phyloP scores from a whole-genome alignment of 768 basidiomycete genomes.

The Tubosaeta brunneosetosa region DNA sequence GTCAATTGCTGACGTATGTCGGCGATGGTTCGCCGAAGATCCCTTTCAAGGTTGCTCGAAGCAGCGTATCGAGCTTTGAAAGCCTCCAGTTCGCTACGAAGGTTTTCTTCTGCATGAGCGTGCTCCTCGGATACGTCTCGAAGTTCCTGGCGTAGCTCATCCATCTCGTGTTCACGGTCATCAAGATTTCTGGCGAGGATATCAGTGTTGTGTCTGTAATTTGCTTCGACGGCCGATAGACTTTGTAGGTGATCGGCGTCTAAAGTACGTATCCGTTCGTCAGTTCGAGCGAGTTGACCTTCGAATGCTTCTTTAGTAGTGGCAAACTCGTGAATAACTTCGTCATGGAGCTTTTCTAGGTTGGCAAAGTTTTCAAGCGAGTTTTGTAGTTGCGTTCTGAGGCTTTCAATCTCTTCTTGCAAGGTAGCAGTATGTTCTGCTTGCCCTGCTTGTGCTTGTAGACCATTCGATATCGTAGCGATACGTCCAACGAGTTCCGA shows the following conservation, averaged over 20 bases:
- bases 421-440: constrained; percentile 18
- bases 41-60: constrained; percentile 32
- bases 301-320: constrained; percentile 29
- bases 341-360: constrained; percentile 24
- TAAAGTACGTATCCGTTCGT: constrained; percentile 20
- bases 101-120: constrained; percentile 27
- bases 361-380: constrained; percentile 22
- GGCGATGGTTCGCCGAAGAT: constrained; percentile 35
- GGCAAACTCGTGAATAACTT: constrained; percentile 22
- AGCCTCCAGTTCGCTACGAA: constrained; percentile 22
- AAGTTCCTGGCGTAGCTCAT: constrained; percentile 35
- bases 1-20: constrained; percentile 39
- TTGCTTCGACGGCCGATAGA: constrained; percentile 30
- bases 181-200: constrained; percentile 37
- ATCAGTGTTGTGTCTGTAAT: constrained; percentile 28
- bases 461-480: constrained; percentile 17
- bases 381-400: constrained; percentile 18
- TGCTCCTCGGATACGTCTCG: constrained; percentile 36
- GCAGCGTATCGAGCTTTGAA: constrained; percentile 24
- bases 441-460: constrained; percentile 10
- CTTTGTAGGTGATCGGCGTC: constrained; percentile 23
- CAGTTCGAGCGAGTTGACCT: constrained; percentile 22
- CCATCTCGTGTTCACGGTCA: constrained; percentile 33
- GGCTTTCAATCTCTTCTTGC: constrained; percentile 22
- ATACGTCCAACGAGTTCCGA: constrained; percentile 29